A percentile compares a stretch with the other conserved stretches of the same genome.
Conservation (phyloP, 495 filamentous ascomycete species). For the Hyaloscypha variabilis region DNA sequence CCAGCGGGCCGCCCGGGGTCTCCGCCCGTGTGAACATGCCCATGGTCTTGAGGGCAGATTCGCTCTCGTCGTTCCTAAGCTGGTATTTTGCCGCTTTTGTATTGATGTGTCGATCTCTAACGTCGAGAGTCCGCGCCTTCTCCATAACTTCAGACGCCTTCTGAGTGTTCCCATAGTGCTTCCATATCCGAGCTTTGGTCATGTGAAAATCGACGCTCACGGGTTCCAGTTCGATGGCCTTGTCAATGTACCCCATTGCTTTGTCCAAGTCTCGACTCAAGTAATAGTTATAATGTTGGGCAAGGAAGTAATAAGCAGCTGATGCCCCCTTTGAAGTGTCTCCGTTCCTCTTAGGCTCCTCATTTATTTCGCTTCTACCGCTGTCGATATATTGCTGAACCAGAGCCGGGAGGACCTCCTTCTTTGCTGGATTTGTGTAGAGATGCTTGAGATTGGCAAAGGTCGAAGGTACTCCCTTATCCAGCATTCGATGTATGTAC, state of each 20-base stretch:
- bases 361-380: conserved; percentile 45
- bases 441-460: conserved; percentile 96
- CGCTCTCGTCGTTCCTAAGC: conserved; percentile 87
- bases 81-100: conserved; percentile 98
- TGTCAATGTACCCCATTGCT: conserved; percentile 81
- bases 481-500: conserved; percentile 85
- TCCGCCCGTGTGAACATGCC: conserved; percentile 91
- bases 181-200: conserved; percentile 94
- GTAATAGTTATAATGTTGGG: conserved; percentile 95
- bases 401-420: conserved; percentile 69
- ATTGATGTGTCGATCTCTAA: conserved; percentile 95
- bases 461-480: conserved; percentile 94
- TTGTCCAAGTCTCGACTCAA: conserved; percentile 81
- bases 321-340: conserved; percentile 68
- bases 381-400: conserved; percentile 73
- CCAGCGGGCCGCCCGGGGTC: conserved; percentile 81
- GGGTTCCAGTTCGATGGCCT: conserved; percentile 74
- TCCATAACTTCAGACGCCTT: conserved; percentile 91
- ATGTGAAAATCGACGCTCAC: conserved; percentile 89
- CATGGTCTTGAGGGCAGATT: conserved; percentile 83
- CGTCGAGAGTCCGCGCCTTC: conserved; percentile 79
- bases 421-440: conserved; percentile 77
- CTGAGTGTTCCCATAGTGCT: conserved; percentile 79
- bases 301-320: conserved; percentile 87
- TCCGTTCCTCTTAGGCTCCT: conserved; percentile 50